Evolutionary conservation across 208 protist species (phyloP), one percentile per base, ranked within the genome.

Genomic region (Acanthamoeba lenticulata): DNA sequence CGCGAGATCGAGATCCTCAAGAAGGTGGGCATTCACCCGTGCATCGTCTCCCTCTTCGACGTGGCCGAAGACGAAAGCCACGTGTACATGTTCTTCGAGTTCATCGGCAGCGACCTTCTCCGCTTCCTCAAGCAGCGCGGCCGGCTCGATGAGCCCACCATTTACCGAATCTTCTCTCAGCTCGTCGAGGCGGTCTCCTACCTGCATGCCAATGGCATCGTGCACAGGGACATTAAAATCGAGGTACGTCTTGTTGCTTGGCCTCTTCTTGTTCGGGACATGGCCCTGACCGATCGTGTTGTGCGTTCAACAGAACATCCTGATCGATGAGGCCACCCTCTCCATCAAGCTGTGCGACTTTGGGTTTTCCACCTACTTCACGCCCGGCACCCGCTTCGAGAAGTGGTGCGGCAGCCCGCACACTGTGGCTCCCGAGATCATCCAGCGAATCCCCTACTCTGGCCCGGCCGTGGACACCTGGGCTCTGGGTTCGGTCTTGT

Each of bases 401-500:
- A 98, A 97, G 40, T 96, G 96, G 32, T 99, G 98, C 95, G 98
- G 98, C 5, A 98, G 98, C 34, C 98, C 98, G 15, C 98, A 98
- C 95, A 99, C 99, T 94, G 98, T 98, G 29, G 98, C 98, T 2
- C 98, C 98, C 0, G 98, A 99, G 94, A 95, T 98, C 38, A 81
- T 97, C 45, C 29, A 95, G 81, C 94, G 92, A 45, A 55, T 65
- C 27, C 69, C 65, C 19, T 99, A 99, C 94, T 96, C 98, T 45
- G 98, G 98, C n/a, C 97, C 96, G 88, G 93, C 97, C 91, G 98
- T 98, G 65, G 99, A 99, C 95, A 98, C 99, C 96, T 99, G 99
- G 98, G 98, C 98, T 93, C 98, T 98, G 81, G 99, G 99, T 32
- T 98, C 99, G 27, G 99, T 99, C 90, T 96, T 99, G 9, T 99